phyloP scores from a whole-genome alignment of 305 asterid genomes.

The Plantago rigida region DNA sequence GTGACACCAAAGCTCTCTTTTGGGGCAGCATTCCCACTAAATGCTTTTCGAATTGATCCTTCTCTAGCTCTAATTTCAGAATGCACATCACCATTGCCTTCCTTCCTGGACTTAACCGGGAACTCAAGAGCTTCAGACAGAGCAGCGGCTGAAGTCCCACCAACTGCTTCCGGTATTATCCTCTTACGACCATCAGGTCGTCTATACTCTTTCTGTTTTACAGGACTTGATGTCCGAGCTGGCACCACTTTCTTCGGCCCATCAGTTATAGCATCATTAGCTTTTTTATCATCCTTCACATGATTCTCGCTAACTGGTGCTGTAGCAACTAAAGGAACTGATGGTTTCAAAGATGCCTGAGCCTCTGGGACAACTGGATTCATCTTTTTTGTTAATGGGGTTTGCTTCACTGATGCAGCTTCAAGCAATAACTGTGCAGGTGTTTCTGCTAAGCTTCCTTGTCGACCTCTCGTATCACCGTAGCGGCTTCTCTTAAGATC shows the following conservation, averaged over 20 bases:
- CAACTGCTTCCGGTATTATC: slow-evolving; percentile 98
- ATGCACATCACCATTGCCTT: slow-evolving; percentile 35
- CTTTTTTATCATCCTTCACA: slow-evolving; percentile 45
- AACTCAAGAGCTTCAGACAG: slow-evolving; percentile 46
- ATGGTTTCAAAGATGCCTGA: slow-evolving; percentile 42
- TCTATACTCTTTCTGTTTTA: slow-evolving; percentile 84
- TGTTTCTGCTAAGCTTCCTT: slow-evolving; percentile 81
- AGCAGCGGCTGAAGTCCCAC: slow-evolving; percentile 43
- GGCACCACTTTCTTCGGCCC: slow-evolving; percentile 43
- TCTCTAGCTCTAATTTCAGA: slow-evolving; percentile 38
- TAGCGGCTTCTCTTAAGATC: slow-evolving; percentile 76
- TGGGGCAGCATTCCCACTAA: slow-evolving; percentile 41
- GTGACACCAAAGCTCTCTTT: slow-evolving; percentile 59
- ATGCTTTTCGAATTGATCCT: slow-evolving; percentile 40
- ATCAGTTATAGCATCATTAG: slow-evolving; percentile 38
- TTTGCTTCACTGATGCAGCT: slow-evolving; percentile 65
- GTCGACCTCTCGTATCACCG: slow-evolving; percentile 79
- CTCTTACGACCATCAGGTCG: slow-evolving; percentile 98
- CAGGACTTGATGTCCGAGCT: slow-evolving; percentile 62
- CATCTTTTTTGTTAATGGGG: slow-evolving; percentile 33
- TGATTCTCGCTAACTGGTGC: slow-evolving; percentile 34
- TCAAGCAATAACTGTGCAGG: slow-evolving; percentile 85
- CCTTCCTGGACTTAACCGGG: slow-evolving; percentile 36
- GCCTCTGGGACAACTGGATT: slow-evolving; percentile 31
- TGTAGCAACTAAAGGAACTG: slow-evolving; percentile 31